Conservation (phyloP, 1,284 basidiomycete genomes). For the Thecaphora thlaspeos region DNA sequence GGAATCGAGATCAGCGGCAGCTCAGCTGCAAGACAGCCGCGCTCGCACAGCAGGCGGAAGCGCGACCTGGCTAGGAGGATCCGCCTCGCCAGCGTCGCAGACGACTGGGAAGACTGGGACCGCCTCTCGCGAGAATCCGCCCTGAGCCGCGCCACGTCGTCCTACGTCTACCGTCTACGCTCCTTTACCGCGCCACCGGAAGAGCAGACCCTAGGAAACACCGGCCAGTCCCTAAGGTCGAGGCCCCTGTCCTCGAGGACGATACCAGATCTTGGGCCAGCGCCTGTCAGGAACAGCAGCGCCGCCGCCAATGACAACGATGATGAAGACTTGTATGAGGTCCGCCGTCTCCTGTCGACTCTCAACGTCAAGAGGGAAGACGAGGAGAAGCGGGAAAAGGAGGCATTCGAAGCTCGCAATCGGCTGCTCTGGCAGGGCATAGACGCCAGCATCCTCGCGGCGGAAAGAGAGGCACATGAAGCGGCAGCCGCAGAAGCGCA, state of each 20-base stretch:
- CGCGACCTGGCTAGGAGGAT: background rate
- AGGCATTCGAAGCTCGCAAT: slow-evolving; percentile 50
- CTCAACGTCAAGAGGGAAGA: slow-evolving; percentile 41
- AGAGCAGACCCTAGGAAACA: too few species aligned
- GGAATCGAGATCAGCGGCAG: background rate
- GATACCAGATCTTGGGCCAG: too few species aligned
- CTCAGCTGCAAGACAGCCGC: too few species aligned
- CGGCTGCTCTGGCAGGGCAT: slow-evolving; percentile 51
- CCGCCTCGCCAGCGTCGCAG: slow-evolving; percentile 1
- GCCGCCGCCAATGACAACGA: background rate
- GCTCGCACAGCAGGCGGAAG: background rate
- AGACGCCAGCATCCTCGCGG: slow-evolving; percentile 47
- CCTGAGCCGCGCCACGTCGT: background rate
- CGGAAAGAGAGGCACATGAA: slow-evolving; percentile 35
- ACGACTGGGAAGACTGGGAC: slow-evolving; percentile 40
- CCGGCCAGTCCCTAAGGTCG: too few species aligned
- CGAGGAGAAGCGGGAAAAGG: slow-evolving; percentile 36
- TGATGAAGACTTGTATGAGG: slow-evolving; percentile 37
- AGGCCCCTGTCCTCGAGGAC: too few species aligned
- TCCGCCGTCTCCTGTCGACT: slow-evolving; percentile 32
- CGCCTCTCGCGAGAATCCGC: background rate
- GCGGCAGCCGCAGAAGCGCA: slow-evolving; percentile 40
- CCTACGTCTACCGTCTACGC: background rate
- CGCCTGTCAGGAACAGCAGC: too few species aligned
- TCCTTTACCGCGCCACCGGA: background rate